Conservation (phyloP, 371 early-diverging fungal genomes). For the Mortierella sp. region DNA sequence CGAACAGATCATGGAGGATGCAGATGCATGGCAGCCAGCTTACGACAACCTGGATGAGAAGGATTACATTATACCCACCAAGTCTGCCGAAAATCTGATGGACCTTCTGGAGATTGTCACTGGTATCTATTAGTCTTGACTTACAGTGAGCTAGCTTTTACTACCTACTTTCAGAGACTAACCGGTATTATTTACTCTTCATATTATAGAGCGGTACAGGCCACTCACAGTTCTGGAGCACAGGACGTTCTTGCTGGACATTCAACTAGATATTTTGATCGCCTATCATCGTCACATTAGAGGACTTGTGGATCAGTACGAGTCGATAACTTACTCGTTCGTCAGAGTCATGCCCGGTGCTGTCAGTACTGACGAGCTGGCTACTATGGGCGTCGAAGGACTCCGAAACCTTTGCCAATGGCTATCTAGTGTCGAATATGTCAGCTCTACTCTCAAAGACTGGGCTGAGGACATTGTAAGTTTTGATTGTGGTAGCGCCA, state of each 20-base stretch:
- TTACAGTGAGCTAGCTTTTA: no score
- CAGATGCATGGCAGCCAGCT: slow-evolving; percentile 74
- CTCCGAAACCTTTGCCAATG: slow-evolving; percentile 50
- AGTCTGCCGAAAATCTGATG: slow-evolving; percentile 71
- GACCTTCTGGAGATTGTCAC: slow-evolving; percentile 75
- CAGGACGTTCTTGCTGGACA: slow-evolving; percentile 46
- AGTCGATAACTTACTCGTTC: slow-evolving; percentile 51
- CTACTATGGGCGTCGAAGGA: slow-evolving; percentile 42
- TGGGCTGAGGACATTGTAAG: slow-evolving; percentile 59
- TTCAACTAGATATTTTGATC: slow-evolving; percentile 47
- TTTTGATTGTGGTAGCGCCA: neutral
- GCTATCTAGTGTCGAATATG: slow-evolving; percentile 60
- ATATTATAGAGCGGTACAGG: slow-evolving; percentile 40
- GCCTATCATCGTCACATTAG: slow-evolving; percentile 47
- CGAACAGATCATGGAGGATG: slow-evolving; percentile 71
- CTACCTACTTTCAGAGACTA: neutral
- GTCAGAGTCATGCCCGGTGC: slow-evolving; percentile 51
- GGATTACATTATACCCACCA: slow-evolving; percentile 64
- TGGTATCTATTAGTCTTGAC: slow-evolving; percentile 51
- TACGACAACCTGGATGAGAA: slow-evolving; percentile 60
- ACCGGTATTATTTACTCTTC: neutral
- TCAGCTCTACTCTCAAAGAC: slow-evolving; percentile 44
- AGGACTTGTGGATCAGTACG: slow-evolving; percentile 47
- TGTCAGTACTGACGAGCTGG: slow-evolving; percentile 37
- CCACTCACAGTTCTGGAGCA: slow-evolving; percentile 50